Evolutionary conservation across 768 basidiomycete species (phyloP), one percentile per base, ranked within the genome.

Genomic region (Boletus coccyginus): DNA sequence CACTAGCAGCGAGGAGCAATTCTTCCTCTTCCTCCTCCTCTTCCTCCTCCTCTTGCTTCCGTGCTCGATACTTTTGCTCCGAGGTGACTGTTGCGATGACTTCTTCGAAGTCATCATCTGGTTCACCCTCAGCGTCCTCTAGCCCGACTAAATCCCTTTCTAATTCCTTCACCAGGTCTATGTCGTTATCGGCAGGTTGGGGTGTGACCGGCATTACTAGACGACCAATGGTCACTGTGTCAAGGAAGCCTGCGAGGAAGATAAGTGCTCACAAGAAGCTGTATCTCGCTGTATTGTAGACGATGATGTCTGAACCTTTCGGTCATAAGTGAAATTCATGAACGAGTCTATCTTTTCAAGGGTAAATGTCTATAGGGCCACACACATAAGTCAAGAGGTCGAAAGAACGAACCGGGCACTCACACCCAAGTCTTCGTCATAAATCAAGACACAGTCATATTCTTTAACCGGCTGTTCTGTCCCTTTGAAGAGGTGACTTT

Each of bases 361-460:
- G 11, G 84, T 87, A 62, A 84, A 88, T 50, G 78, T 80, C 88
- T 91, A 62, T 11, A 53, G 59, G 38, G n/a, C 41, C 33, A 40
- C 55, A 29, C n/a, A 62, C 11, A 58, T 69, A 36, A 53, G 16
- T 36, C 14, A 21, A 41, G 39, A 36, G 24, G 47, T 49, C 54
- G 36, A 14, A 19, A 36, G 48, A 42, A 47, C 42, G 38, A 38
- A 40, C 45, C 42, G 11, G 11, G 39, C 21, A 74, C 83, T 67
- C 66, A 88, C 90, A 60, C 83, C 83, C 46, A 81, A 76, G 52
- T 83, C 86, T 64, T 89, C 88, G 66, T 93, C 90, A 63, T 86
- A 92, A 44, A 92, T 86, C 40, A 93, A 76, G 8, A 92, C 82
- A 60, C 90, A 93, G 49, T 91, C 88, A 62, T 78, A 78, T 45